Evolutionary conservation across 306 rosid species (phyloP).

Genomic region (Quercus aquifolioides): DNA sequence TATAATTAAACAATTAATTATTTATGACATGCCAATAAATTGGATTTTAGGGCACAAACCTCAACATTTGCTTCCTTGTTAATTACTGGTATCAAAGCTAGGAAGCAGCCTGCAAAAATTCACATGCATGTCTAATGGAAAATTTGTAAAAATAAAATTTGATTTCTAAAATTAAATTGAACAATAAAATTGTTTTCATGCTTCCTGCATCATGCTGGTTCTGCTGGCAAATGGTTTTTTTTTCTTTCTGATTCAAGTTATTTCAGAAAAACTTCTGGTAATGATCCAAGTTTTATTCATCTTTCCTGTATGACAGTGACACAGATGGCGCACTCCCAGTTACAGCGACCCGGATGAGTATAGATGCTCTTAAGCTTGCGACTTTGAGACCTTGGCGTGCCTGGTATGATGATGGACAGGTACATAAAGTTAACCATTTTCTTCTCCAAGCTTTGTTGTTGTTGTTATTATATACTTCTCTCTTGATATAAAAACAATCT

Average conservation of each 20-base stretch:
- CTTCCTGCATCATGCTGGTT: not conserved
- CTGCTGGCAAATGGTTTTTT: slow-evolving; percentile 2
- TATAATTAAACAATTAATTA: no score
- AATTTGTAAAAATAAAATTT: no score
- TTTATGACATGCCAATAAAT: no score
- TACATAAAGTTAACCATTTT: slow-evolving; percentile 17
- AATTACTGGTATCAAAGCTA: not conserved
- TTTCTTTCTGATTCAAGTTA: not conserved
- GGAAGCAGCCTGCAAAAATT: not conserved
- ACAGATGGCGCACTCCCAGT: slow-evolving; percentile 65
- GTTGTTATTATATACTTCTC: not conserved
- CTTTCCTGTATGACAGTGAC: slow-evolving; percentile 51
- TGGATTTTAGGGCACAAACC: no score
- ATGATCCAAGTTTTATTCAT: not conserved
- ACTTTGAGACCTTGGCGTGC: slow-evolving; percentile 62
- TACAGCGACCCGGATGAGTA: slow-evolving; percentile 74
- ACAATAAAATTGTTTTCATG: no score
- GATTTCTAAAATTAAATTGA: no score
- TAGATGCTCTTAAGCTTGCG: slow-evolving; percentile 68
- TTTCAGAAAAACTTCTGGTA: not conserved
- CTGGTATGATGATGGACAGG: slow-evolving; percentile 81
- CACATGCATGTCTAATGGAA: no score
- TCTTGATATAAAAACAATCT: not conserved
- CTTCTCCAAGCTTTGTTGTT: not conserved
- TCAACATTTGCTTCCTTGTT: not conserved